These are phyloP conservation scores for Astrothelium macrocarpum DNA, from an alignment of 495 filamentous ascomycete species.

Conservation along the genomic window DNA sequence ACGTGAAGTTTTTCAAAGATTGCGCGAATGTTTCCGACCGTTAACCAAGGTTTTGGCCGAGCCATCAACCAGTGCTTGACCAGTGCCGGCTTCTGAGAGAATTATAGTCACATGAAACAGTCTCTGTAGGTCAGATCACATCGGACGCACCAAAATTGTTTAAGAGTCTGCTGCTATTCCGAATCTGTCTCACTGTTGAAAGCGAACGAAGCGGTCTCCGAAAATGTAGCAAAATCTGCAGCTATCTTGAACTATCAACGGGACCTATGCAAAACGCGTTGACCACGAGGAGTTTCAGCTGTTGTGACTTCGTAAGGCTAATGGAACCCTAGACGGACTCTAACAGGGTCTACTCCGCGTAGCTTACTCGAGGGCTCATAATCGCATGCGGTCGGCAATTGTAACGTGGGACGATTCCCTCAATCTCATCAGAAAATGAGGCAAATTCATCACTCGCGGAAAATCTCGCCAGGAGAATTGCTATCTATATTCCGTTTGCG, in stretches of 20 bases:
- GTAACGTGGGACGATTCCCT: neutral
- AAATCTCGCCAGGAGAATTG: neutral
- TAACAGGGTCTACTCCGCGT: neutral
- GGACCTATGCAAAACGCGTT: neutral
- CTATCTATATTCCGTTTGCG: too few relatives aligned
- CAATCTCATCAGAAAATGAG: neutral
- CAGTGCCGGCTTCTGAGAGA: too few relatives aligned
- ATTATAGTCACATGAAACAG: too few relatives aligned
- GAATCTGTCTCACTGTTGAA: neutral
- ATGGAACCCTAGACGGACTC: neutral
- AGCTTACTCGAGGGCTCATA: neutral
- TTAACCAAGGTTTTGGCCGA: neutral
- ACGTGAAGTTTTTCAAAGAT: neutral
- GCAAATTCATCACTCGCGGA: neutral
- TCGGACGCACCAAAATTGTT: neutral
- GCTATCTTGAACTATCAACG: neutral
- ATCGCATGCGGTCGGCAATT: neutral
- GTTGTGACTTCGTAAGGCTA: neutral
- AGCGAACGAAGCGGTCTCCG: neutral
- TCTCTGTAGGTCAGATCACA: neutral
- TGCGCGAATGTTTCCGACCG: neutral
- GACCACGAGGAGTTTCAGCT: neutral
- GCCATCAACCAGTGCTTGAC: too few relatives aligned
- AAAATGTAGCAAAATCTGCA: neutral
- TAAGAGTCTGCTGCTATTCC: neutral